A percentile compares a stretch with the other conserved stretches of the same genome.
These are phyloP conservation scores for Diplodia sapinea DNA, from an alignment of 2,329 filamentous ascomycete genomes.

Conservation along the genomic window DNA sequence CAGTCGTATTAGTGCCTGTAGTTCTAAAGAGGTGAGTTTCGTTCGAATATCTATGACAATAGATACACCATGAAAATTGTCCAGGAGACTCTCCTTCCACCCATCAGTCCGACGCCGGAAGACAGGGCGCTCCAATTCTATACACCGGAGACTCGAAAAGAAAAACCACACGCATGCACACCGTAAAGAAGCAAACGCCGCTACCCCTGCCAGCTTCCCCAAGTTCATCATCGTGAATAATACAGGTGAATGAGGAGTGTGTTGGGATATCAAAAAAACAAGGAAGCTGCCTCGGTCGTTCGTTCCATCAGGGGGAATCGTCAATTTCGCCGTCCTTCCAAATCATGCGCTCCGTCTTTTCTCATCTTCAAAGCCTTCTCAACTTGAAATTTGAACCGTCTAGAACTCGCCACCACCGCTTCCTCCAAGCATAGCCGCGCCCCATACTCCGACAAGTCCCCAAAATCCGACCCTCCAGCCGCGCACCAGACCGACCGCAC, in stretches of 20 bases:
- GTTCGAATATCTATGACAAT: conserved; percentile 10
- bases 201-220: not conserved
- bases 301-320: not conserved
- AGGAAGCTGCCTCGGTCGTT: not conserved
- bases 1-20: no score
- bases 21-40: conserved; percentile 14
- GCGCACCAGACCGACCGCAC: conserved; percentile 70
- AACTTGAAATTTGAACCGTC: not conserved
- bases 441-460: conserved; percentile 77
- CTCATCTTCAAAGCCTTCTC: not conserved
- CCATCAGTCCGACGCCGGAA: not conserved
- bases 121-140: conserved; percentile 1
- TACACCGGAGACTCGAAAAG: not conserved
- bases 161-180: conserved; percentile 1
- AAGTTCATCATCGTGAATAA: conserved; percentile 10
- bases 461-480: conserved; percentile 81
- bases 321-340: conserved; percentile 1
- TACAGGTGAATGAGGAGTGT: conserved; percentile 10
- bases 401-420: conserved; percentile 47
- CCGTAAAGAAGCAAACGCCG: not conserved
- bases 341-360: not conserved
- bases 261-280: conserved; percentile 17
- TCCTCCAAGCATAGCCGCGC: conserved; percentile 63
- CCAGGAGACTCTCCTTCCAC: not conserved
- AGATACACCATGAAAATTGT: not conserved